A percentile compares a stretch with the other conserved stretches of the same genome.
These are phyloP conservation scores for Leishmania tarentolae DNA, from an alignment of 208 protist genomes.

Conservation along the genomic window DNA sequence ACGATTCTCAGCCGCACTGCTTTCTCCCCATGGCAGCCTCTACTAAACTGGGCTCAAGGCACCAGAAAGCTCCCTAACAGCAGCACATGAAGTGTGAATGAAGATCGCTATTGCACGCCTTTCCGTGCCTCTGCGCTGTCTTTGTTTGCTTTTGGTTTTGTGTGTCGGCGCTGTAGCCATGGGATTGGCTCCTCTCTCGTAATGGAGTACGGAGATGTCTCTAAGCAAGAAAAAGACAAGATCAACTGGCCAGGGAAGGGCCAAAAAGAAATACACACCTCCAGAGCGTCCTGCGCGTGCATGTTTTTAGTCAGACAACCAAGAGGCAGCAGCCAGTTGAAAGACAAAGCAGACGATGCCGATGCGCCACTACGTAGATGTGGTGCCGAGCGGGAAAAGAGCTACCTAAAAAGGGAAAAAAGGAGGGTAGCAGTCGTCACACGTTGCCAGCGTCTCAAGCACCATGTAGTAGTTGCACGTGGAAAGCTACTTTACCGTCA, in stretches of 20 bases:
- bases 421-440: conserved; percentile 22
- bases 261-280: not conserved
- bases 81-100: not conserved
- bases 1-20: not conserved
- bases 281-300: not conserved
- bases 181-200: not conserved
- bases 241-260: not conserved
- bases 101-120: not conserved
- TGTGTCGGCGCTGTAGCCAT: not conserved
- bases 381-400: not conserved
- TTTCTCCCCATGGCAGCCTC: not conserved
- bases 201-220: not conserved
- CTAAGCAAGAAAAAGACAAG: not conserved
- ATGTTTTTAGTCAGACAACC: not conserved
- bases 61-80: not conserved
- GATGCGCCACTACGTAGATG: not conserved
- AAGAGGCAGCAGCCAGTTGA: not conserved
- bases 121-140: not conserved
- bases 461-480: conserved; percentile 81
- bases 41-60: not conserved
- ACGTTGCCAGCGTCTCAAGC: conserved; percentile 76
- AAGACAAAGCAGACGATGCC: not conserved
- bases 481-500: conserved; percentile 60
- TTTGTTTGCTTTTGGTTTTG: not conserved
- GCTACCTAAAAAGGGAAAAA: not conserved